Evolutionary conservation across 495 filamentous ascomycete genomes (phyloP).

Genomic region (Aspergillus bridgeri): DNA sequence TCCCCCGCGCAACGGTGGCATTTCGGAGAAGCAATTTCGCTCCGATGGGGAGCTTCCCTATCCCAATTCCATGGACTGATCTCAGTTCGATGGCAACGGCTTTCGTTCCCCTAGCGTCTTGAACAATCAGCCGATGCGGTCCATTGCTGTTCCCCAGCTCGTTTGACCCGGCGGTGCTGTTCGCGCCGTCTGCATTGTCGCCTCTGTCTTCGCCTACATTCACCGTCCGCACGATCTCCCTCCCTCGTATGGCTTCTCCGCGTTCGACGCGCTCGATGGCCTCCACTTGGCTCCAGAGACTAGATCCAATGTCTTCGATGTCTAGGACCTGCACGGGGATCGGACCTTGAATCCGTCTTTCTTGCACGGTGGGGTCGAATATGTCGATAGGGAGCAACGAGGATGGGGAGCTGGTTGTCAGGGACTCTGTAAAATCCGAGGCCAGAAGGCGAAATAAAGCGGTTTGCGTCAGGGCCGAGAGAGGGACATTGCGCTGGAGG

Average conservation of each 20-base stretch:
- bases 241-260: conserved; percentile 75
- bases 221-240: conserved; percentile 75
- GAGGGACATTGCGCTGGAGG: conserved; percentile 54
- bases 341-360: conserved; percentile 53
- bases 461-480: conserved; percentile 71
- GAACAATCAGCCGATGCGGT: conserved; percentile 76
- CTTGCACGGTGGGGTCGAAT: conserved; percentile 46
- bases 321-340: conserved; percentile 79
- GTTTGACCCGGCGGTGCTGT: conserved; percentile 8
- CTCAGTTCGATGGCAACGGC: conserved; percentile 73
- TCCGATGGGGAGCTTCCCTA: conserved; percentile 69
- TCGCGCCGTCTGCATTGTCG: conserved; percentile 18
- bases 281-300: conserved; percentile 82
- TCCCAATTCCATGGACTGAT: conserved; percentile 58
- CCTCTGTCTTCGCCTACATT: conserved; percentile 48
- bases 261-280: conserved; percentile 76
- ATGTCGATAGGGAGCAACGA: conserved; percentile 58
- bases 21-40: conserved; percentile 72
- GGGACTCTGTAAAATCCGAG: conserved; percentile 66
- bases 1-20: conserved; percentile 66
- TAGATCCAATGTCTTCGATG: conserved; percentile 74
- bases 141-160: conserved; percentile 39
- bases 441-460: conserved; percentile 76
- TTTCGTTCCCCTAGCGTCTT: conserved; percentile 70
- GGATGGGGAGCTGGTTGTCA: conserved; percentile 40